Percentiles rank a stretch among this genome's conserved stretches.
Conservation (phyloP, 78 protist genomes). For the Polysphondylium violaceum region DNA sequence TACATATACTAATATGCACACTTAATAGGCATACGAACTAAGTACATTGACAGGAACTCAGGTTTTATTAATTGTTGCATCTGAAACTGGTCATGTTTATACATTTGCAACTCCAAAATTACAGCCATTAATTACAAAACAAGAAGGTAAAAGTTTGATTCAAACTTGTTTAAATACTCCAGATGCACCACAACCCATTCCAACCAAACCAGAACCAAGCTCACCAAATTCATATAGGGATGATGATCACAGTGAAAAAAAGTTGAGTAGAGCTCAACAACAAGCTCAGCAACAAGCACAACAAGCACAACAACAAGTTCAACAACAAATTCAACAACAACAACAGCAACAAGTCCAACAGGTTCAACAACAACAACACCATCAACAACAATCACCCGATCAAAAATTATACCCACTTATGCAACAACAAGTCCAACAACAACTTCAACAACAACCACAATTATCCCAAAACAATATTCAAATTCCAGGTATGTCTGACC, state of each 20-base stretch:
- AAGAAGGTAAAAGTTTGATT: conserved; percentile 75
- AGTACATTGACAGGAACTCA: conserved; percentile 95
- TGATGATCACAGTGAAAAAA: neutral
- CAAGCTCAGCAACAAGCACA: neutral
- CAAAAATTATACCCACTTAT: neutral
- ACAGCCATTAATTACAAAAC: conserved; percentile 93
- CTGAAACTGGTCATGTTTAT: conserved; percentile 97
- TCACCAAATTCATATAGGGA: neutral
- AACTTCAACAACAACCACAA: conserved; percentile 15
- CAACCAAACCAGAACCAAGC: too few relatives aligned
- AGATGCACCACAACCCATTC: conserved; percentile 22
- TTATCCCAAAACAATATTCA: neutral
- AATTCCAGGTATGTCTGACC: neutral
- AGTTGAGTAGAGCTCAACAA: neutral
- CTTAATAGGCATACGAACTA: conserved; percentile 87
- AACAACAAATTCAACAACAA: neutral
- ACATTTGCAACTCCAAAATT: conserved; percentile 97
- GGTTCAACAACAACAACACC: neutral
- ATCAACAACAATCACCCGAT: neutral
- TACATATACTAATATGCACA: neutral
- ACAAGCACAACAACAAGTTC: neutral
- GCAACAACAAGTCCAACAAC: conserved; percentile 18
- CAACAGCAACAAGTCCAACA: conserved; percentile 2
- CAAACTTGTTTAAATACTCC: conserved; percentile 81
- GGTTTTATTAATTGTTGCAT: conserved; percentile 93